phyloP scores from a whole-genome alignment of 345 rosid species.

The Kandelia obovata region DNA sequence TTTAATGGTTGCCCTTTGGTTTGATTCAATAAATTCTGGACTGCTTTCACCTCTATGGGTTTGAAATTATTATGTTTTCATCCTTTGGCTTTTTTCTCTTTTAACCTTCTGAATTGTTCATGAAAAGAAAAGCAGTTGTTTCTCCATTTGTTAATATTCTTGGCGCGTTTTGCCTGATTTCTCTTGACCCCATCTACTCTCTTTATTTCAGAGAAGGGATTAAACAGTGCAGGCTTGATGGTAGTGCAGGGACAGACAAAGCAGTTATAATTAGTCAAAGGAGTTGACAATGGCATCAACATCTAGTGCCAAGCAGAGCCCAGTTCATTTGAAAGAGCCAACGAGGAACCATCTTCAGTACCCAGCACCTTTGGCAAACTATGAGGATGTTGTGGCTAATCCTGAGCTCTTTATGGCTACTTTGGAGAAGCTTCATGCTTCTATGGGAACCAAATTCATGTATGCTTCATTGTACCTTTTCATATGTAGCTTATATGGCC shows the following conservation, averaged over 20 bases:
- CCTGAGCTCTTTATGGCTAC: conserved; percentile 65
- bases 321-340: conserved; percentile 46
- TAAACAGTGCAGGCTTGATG: conserved; percentile 13
- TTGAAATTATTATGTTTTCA: conserved; percentile 21
- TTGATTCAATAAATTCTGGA: conserved; percentile 15
- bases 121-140: not conserved
- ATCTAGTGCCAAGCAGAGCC: conserved; percentile 63
- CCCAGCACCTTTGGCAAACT: conserved; percentile 61
- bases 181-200: not conserved
- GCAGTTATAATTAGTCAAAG: conserved; percentile 19
- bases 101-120: conserved; percentile 9
- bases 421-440: conserved; percentile 72
- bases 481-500: not conserved
- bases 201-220: not conserved
- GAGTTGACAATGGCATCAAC: conserved; percentile 71
- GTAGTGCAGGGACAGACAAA: conserved; percentile 22
- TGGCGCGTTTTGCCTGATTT: not conserved
- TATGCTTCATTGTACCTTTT: conserved; percentile 28
- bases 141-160: no score
- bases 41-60: not conserved
- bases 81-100: conserved; percentile 8
- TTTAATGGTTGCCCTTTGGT: conserved; percentile 6
- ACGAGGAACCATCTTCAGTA: conserved; percentile 32
- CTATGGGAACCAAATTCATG: conserved; percentile 91
- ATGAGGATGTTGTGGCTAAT: conserved; percentile 58